These are phyloP conservation scores for Mycena olivaceomarginata DNA, from an alignment of 768 basidiomycete genomes.

Conservation along the genomic window DNA sequence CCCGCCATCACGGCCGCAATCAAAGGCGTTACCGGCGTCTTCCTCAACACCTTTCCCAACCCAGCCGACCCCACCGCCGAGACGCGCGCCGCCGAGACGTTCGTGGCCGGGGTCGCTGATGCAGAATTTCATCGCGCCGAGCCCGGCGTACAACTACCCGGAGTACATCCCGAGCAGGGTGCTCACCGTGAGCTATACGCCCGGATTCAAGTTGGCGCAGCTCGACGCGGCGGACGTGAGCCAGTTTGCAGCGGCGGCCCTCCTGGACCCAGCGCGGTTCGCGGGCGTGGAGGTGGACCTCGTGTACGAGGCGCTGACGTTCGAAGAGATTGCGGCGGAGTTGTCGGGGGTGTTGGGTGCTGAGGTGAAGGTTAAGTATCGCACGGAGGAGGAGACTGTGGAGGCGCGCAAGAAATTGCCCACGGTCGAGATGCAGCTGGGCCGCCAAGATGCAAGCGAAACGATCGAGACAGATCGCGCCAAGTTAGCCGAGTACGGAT, in stretches of 20 bases:
- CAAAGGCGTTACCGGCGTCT: constrained; percentile 33
- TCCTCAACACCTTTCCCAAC: constrained; percentile 41
- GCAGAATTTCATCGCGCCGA: constrained; percentile 36
- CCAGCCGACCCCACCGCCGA: constrained; percentile 28
- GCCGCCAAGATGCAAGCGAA: background rate
- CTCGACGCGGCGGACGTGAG: constrained; percentile 41
- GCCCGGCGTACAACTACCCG: constrained; percentile 27
- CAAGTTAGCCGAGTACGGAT: constrained; percentile 27
- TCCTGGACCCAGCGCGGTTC: constrained; percentile 32
- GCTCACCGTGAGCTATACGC: constrained; percentile 34
- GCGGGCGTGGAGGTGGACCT: constrained; percentile 30
- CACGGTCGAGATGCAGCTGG: constrained; percentile 28
- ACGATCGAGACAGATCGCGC: background rate
- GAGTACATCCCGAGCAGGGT: constrained; percentile 30
- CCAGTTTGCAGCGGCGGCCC: constrained; percentile 27
- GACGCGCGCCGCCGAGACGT: constrained; percentile 17
- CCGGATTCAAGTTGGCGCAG: constrained; percentile 16
- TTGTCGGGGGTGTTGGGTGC: constrained; percentile 23
- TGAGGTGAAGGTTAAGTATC: constrained; percentile 38
- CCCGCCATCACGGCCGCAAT: constrained; percentile 34
- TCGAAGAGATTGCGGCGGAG: constrained; percentile 36
- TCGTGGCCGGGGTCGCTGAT: constrained; percentile 37
- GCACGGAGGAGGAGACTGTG: constrained; percentile 34
- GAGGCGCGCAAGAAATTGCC: constrained; percentile 21
- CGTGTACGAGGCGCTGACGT: constrained; percentile 26